Base-by-base conservation (phyloP, 306 rosid genomes). In the Vigna mungo region DNA sequence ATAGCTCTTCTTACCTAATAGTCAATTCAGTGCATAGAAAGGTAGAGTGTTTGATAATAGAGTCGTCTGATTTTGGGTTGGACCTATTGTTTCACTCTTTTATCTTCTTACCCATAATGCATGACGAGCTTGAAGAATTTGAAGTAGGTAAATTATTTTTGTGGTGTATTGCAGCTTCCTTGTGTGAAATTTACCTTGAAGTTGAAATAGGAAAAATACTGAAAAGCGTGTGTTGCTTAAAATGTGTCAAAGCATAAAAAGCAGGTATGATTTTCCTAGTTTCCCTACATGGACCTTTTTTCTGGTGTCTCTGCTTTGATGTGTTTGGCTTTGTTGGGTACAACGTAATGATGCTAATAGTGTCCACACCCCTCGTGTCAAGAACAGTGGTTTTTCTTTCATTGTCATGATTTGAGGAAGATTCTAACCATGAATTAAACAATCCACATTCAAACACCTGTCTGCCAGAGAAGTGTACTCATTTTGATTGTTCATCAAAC, bases 361-460 rank as follows among this genome's bases (percentile, higher is more conserved):
- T 51, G 47, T 60, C 77, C 86, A 62, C 69, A 66, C 80, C 73
- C 77, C 85, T 77, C 80, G 81, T 74, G 83, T 81, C 81, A 78
- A 79, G 17, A 81, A 81, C 72, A 77, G 83, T 63, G 74, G 68
- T 34, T 78, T 77, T 62, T 37, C 78, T 62, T 74, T 73, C 71
- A 81, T 73, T 36, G 16, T 59, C 74, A 77, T 76, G 4, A 47
- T 51, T 37, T 9, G 64, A 56, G 23, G 14, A 47, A 74, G 68
- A 72, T 43, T 80, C 79, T 72, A 72, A 62, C 51, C 7, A 43
- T 64, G 79, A 61, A 61, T 79, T 71, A 51, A 79, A 71, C 59
- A 78, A 60, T 58, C 60, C 10, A 36, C 18, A 61, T 49, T 72
- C 43, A 32, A 34, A 81, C 80, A 68, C 72, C 37, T 67, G 76